Evolutionary conservation across 495 filamentous ascomycete species (phyloP), one percentile per base, ranked within the genome.

Genomic region (Daldinia concentrica): DNA sequence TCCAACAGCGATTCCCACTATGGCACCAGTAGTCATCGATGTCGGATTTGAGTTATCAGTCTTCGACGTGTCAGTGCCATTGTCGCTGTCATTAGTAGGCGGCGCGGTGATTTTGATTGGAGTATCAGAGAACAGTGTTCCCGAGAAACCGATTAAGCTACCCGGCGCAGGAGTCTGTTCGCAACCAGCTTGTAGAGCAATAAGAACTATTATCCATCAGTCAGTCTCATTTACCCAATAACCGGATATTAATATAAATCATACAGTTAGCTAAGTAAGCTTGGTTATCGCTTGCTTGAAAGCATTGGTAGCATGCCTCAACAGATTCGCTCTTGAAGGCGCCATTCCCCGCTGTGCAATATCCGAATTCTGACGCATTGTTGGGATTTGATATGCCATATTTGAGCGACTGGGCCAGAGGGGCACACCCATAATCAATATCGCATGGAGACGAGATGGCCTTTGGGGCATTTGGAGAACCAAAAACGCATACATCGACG

Each of bases 1-100:
- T 6, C 79, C 82, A 29, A 80, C 54, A 12, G 78, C 78, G 37
- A 86, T 85, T 24, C 84, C 84, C 30, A 78, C 80, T 51, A 85
- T 84, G 27, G 82, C 78, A 8, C 82, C 82, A 19, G 82, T 81
- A 4, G 78, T 78, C 68, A 83, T 76, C 43, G 48, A 64, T 24
- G 69, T 62, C 15, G 32, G 57, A 17, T 22, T 59, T 17, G 57
- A 59, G 34, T 43, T 4, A 15, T 29, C 36, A n/a, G 57, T 12
- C 7, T 50, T 41, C 4, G 69, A 50, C 17, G 65, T 60, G 15
- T 65, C 56, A 22, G 39, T 60, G 27, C 17, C 24, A 66, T 60
- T 14, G n/a, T 17, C 24, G 64, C 56, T 24, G 15, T 68, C 56
- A 9, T 66, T 59, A n/a, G 78, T 69, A 29, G 70, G 52, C 56